These are phyloP conservation scores for Fragaria iinumae DNA, from an alignment of 306 rosid genomes.

Conservation along the genomic window DNA sequence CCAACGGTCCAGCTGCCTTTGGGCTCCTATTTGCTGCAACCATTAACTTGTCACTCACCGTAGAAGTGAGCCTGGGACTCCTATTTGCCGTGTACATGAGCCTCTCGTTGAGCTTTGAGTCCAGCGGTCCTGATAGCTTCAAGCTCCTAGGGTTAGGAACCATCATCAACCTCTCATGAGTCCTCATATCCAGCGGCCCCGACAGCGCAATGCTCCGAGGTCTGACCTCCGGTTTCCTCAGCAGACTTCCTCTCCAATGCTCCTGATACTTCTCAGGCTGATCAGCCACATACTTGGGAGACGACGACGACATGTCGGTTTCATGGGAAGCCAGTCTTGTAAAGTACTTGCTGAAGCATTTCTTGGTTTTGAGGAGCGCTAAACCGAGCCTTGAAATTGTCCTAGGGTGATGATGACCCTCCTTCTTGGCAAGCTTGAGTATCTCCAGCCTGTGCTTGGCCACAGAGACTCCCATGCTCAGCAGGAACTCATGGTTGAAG, in stretches of 20 bases:
- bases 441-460: slow-evolving; percentile 92
- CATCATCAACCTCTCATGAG: slow-evolving; percentile 26
- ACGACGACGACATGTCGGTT: slow-evolving; percentile 17
- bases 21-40: slow-evolving; percentile 42
- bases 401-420: slow-evolving; percentile 21
- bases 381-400: slow-evolving; percentile 37
- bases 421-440: slow-evolving; percentile 70
- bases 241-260: slow-evolving; percentile 41
- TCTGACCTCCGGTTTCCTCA: slow-evolving; percentile 31
- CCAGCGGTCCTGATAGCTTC: slow-evolving; percentile 79
- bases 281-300: slow-evolving; percentile 17
- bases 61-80: slow-evolving; percentile 37
- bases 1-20: slow-evolving; percentile 48
- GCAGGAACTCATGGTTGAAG: slow-evolving; percentile 87
- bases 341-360: slow-evolving; percentile 55
- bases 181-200: slow-evolving; percentile 34
- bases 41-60: slow-evolving; percentile 22
- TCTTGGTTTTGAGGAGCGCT: slow-evolving; percentile 46
- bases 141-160: slow-evolving; percentile 10
- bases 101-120: slow-evolving; percentile 56
- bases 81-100: slow-evolving; percentile 32
- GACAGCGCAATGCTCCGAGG: slow-evolving; percentile 46
- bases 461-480: slow-evolving; percentile 78
- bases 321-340: slow-evolving; percentile 30
- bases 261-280: slow-evolving; percentile 27